phyloP scores from a whole-genome alignment of 1,139 yeast species.

The Barnettozyma hawaiiensis region DNA sequence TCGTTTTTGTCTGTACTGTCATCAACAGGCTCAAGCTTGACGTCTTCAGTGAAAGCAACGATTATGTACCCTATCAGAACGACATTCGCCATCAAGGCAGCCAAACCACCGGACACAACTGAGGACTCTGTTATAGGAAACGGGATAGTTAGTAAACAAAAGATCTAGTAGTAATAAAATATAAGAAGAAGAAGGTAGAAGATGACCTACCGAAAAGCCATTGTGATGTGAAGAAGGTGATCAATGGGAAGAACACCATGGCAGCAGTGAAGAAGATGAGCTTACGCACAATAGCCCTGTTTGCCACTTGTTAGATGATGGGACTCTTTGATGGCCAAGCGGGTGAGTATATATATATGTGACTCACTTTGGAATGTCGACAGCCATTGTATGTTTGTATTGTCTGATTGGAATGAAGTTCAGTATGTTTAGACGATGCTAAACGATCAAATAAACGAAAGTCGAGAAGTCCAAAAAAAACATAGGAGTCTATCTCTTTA shows the following conservation, averaged over 20 bases:
- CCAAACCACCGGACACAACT: conserved; percentile 79
- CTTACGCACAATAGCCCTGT: conserved; percentile 42
- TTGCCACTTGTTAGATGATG: conserved; percentile 5
- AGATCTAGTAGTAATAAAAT: neutral
- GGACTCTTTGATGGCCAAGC: no score
- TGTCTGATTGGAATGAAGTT: neutral
- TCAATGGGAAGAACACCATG: conserved; percentile 76
- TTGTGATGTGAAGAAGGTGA: conserved; percentile 65
- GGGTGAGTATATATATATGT: neutral
- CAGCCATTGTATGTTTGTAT: conserved; percentile 37
- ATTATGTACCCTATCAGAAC: conserved; percentile 83
- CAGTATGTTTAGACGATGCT: neutral
- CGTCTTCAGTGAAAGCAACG: conserved; percentile 81
- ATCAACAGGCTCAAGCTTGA: conserved; percentile 31
- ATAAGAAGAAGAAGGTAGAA: neutral
- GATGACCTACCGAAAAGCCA: conserved; percentile 34
- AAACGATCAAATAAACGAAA: neutral
- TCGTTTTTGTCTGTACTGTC: conserved; percentile 29
- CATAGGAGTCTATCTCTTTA: no score
- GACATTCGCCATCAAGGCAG: conserved; percentile 82
- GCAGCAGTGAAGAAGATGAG: conserved; percentile 82
- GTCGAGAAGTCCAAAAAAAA: no score
- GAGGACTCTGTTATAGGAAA: conserved; percentile 47
- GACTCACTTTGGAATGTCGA: conserved; percentile 60
- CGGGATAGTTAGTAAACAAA: conserved; percentile 7